Evolutionary conservation across 345 rosid genomes (phyloP).

Genomic region (Erodium maritimum): DNA sequence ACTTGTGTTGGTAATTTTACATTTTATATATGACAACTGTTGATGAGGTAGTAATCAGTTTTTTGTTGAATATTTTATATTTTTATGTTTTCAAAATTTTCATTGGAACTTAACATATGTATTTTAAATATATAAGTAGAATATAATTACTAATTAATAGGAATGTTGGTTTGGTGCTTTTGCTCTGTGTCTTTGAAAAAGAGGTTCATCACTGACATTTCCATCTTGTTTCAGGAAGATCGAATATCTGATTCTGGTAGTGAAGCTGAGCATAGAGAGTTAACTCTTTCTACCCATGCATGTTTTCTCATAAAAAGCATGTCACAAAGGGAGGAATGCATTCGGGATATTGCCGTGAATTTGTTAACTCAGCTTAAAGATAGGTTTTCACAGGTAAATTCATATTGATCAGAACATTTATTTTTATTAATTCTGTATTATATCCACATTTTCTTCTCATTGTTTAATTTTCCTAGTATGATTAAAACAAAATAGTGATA

Average conservation of each 20-base stretch:
- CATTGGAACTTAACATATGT: too few relatives aligned
- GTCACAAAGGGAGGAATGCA: conserved; percentile 94
- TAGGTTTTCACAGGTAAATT: conserved; percentile 85
- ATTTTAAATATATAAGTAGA: too few relatives aligned
- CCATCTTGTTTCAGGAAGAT: conserved; percentile 68
- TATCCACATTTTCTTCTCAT: conserved; percentile 7
- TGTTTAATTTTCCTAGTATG: conserved; percentile 1
- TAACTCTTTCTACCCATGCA: conserved; percentile 68
- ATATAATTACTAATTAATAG: too few relatives aligned
- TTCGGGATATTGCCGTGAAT: conserved; percentile 76
- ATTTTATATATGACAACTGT: too few relatives aligned
- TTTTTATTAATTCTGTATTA: neutral
- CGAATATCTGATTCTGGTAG: conserved; percentile 64
- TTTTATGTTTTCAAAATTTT: too few relatives aligned
- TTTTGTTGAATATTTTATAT: too few relatives aligned
- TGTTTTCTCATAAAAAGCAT: conserved; percentile 87
- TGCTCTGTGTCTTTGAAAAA: neutral
- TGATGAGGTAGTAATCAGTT: too few relatives aligned
- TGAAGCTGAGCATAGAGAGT: conserved; percentile 71
- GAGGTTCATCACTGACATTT: conserved; percentile 2
- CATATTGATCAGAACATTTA: conserved; percentile 1
- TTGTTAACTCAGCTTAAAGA: conserved; percentile 87
- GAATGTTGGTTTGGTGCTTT: neutral
- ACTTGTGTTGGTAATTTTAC: too few relatives aligned
- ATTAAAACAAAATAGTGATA: conserved; percentile 8